Conservation (phyloP, 352 stramenopile species). For the Pythium inflatum region DNA sequence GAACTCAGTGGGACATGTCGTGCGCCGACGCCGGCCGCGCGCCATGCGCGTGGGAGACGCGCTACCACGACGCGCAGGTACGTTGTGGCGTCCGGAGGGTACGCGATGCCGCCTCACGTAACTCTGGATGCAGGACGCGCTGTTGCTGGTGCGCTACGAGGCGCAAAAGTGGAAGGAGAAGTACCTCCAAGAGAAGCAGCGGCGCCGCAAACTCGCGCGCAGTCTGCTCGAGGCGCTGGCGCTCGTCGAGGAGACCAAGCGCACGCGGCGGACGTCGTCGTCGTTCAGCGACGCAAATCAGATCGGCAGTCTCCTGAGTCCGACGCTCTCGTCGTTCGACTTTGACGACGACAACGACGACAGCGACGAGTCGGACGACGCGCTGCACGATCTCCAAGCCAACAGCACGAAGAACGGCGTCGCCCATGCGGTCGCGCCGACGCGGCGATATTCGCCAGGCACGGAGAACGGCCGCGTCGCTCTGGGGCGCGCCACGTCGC, state of each 20-base stretch:
- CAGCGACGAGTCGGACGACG: slow-evolving; percentile 1
- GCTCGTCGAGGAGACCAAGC: slow-evolving; percentile 37
- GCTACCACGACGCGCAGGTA: slow-evolving; percentile 33
- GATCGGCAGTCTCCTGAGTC: slow-evolving; percentile 70
- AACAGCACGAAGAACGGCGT: too few species aligned
- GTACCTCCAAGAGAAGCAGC: slow-evolving; percentile 71
- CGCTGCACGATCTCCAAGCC: too few species aligned
- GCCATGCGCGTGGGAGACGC: slow-evolving; percentile 32
- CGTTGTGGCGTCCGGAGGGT: neutral
- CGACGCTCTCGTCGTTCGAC: slow-evolving; percentile 85
- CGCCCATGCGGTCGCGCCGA: too few species aligned
- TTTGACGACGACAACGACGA: slow-evolving; percentile 73
- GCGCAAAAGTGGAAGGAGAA: slow-evolving; percentile 81
- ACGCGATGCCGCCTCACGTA: slow-evolving; percentile 7
- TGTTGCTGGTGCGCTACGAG: slow-evolving; percentile 70
- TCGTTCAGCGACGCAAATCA: slow-evolving; percentile 56
- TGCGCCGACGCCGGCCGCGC: neutral
- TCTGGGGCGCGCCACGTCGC: slow-evolving; percentile 1
- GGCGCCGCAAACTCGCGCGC: slow-evolving; percentile 64
- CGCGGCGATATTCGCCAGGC: too few species aligned
- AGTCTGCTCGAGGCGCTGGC: slow-evolving; percentile 72
- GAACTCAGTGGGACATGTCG: slow-evolving; percentile 25
- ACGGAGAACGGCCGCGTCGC: too few species aligned
- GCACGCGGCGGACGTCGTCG: slow-evolving; percentile 44
- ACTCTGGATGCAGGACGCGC: slow-evolving; percentile 49